Base-by-base conservation (phyloP, 139 green algal genomes). In the Axilococcus clingmanii region DNA sequence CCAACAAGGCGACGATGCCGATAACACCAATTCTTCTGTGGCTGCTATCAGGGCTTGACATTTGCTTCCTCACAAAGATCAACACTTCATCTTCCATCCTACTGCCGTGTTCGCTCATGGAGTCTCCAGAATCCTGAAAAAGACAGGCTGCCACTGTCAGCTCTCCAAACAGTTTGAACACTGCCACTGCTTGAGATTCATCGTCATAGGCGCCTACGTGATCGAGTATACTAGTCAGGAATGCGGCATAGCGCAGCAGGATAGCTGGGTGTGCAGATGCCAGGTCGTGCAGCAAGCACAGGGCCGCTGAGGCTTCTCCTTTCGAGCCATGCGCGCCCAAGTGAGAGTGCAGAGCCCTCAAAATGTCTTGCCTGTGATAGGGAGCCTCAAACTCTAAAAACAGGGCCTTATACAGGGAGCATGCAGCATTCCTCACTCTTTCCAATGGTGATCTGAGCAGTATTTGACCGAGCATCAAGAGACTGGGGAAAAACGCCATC, bases 1-100 rank as follows among this genome's bases (percentile, higher is more conserved):
- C 40, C 37, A 71, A 56, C 34, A 72, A 47, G 20, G 45, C 53
- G 51, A 71, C 63, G 4, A 46, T 41, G 8, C 63, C 63, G 31
- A 72, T 61, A 62, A 61, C 54, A 34, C 63, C 63, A 15, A 72
- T 23, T 28, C 63, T 40, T 6, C 53, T 40, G 28, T 70, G 31
- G 25, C 27, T 15, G 29, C 31, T 31, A 32, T 50, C n/a, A 3
- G 28, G 40, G 22, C 47, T 47, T 25, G 25, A 40, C 32, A 72
- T 48, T 45, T 72, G 55, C 50, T 72, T 68, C 29, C 59, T 32
- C 23, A 68, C 25, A 23, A 68, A 68, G 11, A 68, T 68, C 22
- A 61, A 54, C 14, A 68, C 40, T 47, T 68, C 59, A 30, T 68
- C 59, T 47, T 68, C 59, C 48, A 68, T 59, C 35, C 59, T 48